These are phyloP conservation scores for Dendryphion nanum DNA, from an alignment of 2,329 filamentous ascomycete species.

Conservation along the genomic window DNA sequence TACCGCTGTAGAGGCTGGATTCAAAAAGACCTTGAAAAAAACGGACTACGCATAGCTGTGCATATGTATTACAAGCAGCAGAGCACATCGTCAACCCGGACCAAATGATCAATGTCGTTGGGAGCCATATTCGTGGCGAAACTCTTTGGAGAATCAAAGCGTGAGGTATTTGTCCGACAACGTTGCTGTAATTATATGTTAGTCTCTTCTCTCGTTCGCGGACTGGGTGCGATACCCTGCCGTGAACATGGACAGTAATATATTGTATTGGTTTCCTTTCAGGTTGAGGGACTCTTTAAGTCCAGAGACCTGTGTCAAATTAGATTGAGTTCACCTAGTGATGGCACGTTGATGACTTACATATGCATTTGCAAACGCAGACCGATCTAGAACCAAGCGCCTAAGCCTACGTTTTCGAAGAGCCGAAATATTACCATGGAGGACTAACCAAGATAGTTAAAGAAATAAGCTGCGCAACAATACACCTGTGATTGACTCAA, in stretches of 20 bases:
- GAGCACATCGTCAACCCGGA: conserved; percentile 29
- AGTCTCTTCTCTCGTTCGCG: neutral
- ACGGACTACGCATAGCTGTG: conserved; percentile 23
- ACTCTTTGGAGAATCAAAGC: conserved; percentile 28
- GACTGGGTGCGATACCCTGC: conserved; percentile 14
- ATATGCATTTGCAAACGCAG: conserved; percentile 31
- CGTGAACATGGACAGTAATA: conserved; percentile 28
- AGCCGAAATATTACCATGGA: neutral
- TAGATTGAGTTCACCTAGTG: neutral
- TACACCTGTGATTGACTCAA: conserved; percentile 14
- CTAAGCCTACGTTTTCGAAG: neutral
- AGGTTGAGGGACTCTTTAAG: conserved; percentile 24
- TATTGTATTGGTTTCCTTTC: conserved; percentile 26
- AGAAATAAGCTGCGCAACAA: conserved; percentile 31
- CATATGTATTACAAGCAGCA: conserved; percentile 25
- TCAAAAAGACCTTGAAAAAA: conserved; percentile 30
- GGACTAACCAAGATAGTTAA: conserved; percentile 27
- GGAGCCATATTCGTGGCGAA: conserved; percentile 27
- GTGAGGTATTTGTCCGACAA: conserved; percentile 29
- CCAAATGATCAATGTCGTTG: conserved; percentile 27
- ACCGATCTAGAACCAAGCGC: conserved; percentile 16
- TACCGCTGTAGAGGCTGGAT: conserved; percentile 26
- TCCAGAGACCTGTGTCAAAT: conserved; percentile 16
- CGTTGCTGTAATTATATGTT: conserved; percentile 11
- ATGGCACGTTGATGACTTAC: conserved; percentile 5